These are phyloP conservation scores for Stemphylium vesicarium DNA, from an alignment of 2,329 filamentous ascomycete species.

Conservation along the genomic window DNA sequence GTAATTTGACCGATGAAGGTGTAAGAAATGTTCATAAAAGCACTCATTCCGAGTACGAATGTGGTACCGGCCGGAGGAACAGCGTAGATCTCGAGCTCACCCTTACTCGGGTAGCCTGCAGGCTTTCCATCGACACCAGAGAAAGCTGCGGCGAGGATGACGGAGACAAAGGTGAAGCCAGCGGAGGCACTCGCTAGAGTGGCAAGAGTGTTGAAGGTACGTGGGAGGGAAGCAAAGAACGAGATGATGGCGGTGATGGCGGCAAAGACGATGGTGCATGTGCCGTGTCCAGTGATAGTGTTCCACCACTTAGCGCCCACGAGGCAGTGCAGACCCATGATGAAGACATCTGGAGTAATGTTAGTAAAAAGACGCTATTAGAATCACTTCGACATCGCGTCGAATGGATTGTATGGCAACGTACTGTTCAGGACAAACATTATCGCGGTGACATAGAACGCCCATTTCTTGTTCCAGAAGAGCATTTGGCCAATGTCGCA, in stretches of 20 bases:
- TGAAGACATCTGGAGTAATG: slow-evolving; percentile 20
- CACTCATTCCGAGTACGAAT: slow-evolving; percentile 82
- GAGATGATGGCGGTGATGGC: slow-evolving; percentile 76
- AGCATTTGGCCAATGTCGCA: slow-evolving; percentile 96
- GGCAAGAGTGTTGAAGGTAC: slow-evolving; percentile 82
- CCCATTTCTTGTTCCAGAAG: slow-evolving; percentile 82
- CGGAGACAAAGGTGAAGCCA: slow-evolving; percentile 87
- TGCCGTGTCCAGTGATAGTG: slow-evolving; percentile 75
- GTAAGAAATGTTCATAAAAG: slow-evolving; percentile 94
- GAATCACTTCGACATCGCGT: background rate
- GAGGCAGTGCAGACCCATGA: slow-evolving; percentile 75
- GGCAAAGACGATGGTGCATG: slow-evolving; percentile 82
- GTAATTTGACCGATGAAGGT: slow-evolving; percentile 97
- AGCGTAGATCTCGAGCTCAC: slow-evolving; percentile 71
- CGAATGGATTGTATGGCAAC: slow-evolving; percentile 56
- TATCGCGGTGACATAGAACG: slow-evolving; percentile 71
- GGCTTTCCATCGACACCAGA: slow-evolving; percentile 77
- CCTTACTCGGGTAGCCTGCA: slow-evolving; percentile 63
- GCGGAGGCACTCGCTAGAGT: slow-evolving; percentile 81
- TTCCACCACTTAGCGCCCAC: slow-evolving; percentile 88
- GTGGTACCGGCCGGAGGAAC: slow-evolving; percentile 73
- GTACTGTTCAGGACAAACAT: slow-evolving; percentile 97
- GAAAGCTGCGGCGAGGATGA: slow-evolving; percentile 83
- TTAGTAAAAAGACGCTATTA: background rate
- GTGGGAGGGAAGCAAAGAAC: slow-evolving; percentile 79